Evolutionary conservation across 805 yeast species (phyloP).

Genomic region (Nakazawaea ishiwadae): DNA sequence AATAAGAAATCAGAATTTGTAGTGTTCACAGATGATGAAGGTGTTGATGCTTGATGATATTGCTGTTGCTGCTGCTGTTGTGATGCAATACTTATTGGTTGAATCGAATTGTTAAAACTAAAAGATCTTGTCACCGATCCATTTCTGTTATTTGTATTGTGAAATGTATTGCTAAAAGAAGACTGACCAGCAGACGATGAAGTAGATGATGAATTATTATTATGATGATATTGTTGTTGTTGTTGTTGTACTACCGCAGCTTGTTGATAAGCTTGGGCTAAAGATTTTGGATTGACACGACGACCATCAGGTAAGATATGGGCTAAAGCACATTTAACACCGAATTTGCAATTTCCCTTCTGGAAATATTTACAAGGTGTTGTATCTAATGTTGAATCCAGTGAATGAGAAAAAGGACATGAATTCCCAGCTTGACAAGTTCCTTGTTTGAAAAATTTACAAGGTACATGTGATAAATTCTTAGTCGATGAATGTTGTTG

Average conservation of each 20-base stretch:
- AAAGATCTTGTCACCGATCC: slow-evolving; percentile 1
- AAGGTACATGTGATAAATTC: slow-evolving; percentile 87
- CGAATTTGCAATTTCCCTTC: slow-evolving; percentile 96
- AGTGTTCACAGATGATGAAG: slow-evolving; percentile 5
- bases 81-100: too few species aligned
- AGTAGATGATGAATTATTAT: too few species aligned
- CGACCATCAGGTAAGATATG: slow-evolving; percentile 88
- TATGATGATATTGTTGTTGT: slow-evolving; percentile 12
- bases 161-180: too few species aligned
- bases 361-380: slow-evolving; percentile 89
- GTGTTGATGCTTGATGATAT: too few species aligned
- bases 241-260: slow-evolving; percentile 10
- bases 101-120: slow-evolving; percentile 4
- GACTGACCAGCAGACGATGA: too few species aligned
- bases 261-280: slow-evolving; percentile 27
- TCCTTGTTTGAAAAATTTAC: slow-evolving; percentile 90
- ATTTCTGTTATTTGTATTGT: too few species aligned
- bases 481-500: slow-evolving; percentile 7
- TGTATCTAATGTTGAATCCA: slow-evolving; percentile 48
- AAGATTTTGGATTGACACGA: slow-evolving; percentile 54
- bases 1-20: slow-evolving; percentile 3
- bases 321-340: slow-evolving; percentile 89
- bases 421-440: slow-evolving; percentile 91
- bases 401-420: slow-evolving; percentile 86
- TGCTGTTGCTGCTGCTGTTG: background rate